Base-by-base conservation (phyloP, 306 rosid genomes). In the Cucurbita ficifolia region DNA sequence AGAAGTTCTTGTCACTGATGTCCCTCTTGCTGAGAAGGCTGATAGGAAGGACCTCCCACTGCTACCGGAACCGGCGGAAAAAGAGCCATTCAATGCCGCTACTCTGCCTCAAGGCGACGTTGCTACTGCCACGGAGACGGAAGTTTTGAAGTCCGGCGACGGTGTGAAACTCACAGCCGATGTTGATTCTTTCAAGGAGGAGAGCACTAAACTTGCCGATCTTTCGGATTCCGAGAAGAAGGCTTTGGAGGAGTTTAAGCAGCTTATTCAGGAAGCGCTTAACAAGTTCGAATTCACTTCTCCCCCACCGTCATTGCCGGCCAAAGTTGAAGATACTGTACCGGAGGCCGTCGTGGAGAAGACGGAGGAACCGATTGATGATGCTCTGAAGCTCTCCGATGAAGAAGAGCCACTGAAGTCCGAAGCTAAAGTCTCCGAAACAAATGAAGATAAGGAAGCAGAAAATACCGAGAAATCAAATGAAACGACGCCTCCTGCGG, bases 181-280 rank as follows among this genome's bases (percentile, higher is more conserved):
- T 64, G 80, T 84, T 0, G 81, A 58, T 70, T 83, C 85, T 0
- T 88, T 88, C 65, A 81, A 86, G 75, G 95, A 88, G 78, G 91
- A 88, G 78, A 88, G 88, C 73, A 86, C 75, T 53, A 79, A 51
- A 10, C 85, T 88, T 52, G 70, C 86, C 6, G 95, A 88, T 22
- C 82, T 88, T 45, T 76, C 88, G 0, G 89, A 84, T 3, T 16
- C 62, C 3, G 84, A 88, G 79, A 88, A 79, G 60, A 88, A 86
- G 52, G 91, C 91, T 2, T 82, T 88, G 10, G 80, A 80, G 9
- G 91, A 86, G 61, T 83, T 88, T 9, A 86, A 84, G 48, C 81
- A 36, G 6, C 91, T 86, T 22, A 51, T 88, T 70, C 91, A 77
- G 62, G 79, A 81, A 3, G 95, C 89, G 4, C 88, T 88, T 11